Base-by-base conservation (phyloP, 2,329 filamentous ascomycete genomes). In the Pseudogymnoascus sp. region DNA sequence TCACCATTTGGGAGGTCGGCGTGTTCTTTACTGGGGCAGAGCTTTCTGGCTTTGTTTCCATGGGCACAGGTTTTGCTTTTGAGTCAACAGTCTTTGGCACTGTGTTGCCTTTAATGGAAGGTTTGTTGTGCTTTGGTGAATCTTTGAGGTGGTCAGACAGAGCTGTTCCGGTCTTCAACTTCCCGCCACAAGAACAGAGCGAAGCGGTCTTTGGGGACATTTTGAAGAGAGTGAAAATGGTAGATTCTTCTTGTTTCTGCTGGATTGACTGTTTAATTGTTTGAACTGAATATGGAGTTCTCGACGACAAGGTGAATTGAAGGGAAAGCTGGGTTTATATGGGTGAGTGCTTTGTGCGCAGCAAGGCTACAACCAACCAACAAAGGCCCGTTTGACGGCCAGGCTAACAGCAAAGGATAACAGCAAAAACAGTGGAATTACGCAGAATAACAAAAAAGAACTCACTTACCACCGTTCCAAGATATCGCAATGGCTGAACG, bases 291-390 rank as follows among this genome's bases (percentile, higher is more conserved):
- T 23, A 53, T 53, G 44, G 15, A 4, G 26, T 17, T 29, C 2
- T 15, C 3, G 23, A 11, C n/a, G 44, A 50, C 21, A 50, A 29
- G 23, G 7, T 53, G 44, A 29, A 53, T 5, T 53, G 15, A 31
- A 21, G 23, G 15, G 44, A 7, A 23, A 17, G 44, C 1, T 53
- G 23, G 44, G 23, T 15, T 53, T 53, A 29, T 7, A 44, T 19
- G 23, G 23, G 7, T 15, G 44, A 4, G 3, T 53, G 44, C 44
- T 7, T 17, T 17, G n/a, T 31, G 44, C 44, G 44, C 44, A 53
- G 44, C 44, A 53, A 53, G 44, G 44, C 44, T 53, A 17, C 23
- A 53, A 53, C 44, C 44, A 53, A 29, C 44, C 44, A 50, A 53
- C 44, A n/a, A n/a, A 9, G 44, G 23, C 23, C 44, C 15, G 44